Percentiles rank a stretch among this genome's conserved stretches.
These are phyloP conservation scores for Alternaria gaisen DNA, from an alignment of 2,329 filamentous ascomycete genomes.

Conservation along the genomic window DNA sequence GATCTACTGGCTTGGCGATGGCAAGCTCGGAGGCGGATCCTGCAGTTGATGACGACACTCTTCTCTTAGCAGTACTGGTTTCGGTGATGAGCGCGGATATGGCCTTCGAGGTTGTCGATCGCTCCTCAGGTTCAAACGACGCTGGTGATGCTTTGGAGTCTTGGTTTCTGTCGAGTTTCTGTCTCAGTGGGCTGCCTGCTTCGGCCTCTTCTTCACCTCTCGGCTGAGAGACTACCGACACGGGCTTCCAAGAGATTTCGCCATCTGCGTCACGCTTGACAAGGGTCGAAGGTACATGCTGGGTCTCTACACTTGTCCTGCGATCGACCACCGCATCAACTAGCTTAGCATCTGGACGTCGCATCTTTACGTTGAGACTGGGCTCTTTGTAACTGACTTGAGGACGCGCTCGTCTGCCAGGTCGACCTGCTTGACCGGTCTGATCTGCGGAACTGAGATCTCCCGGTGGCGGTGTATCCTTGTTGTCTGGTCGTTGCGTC, in stretches of 20 bases:
- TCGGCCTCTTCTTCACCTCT: conserved; percentile 40
- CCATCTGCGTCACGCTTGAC: conserved; percentile 43
- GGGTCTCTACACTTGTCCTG: conserved; percentile 39
- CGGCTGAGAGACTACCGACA: conserved; percentile 28
- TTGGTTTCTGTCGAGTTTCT: conserved; percentile 43
- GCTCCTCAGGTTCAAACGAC: conserved; percentile 26
- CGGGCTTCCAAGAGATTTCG: conserved; percentile 39
- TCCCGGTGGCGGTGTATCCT: conserved; percentile 56
- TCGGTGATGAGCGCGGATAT: conserved; percentile 47
- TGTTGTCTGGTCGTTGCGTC: conserved; percentile 45
- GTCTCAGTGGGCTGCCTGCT: conserved; percentile 47
- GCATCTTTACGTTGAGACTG: conserved; percentile 59
- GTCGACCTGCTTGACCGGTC: conserved; percentile 46
- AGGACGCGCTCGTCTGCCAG: conserved; percentile 56
- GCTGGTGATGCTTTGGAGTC: conserved; percentile 26
- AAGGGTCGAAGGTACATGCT: conserved; percentile 29
- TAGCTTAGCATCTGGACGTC: conserved; percentile 57
- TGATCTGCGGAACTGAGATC: conserved; percentile 50
- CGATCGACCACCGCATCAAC: conserved; percentile 54
- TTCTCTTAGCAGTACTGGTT: conserved; percentile 40
- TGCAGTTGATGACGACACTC: conserved; percentile 8
- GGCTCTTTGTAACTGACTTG: conserved; percentile 62
- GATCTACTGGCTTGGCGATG: conserved; percentile 8
- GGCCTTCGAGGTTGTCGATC: conserved; percentile 42
- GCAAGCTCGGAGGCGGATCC: conserved; percentile 13